Base-by-base conservation (phyloP, 2,329 filamentous ascomycete genomes). In the Arthrinium puccinioides region DNA sequence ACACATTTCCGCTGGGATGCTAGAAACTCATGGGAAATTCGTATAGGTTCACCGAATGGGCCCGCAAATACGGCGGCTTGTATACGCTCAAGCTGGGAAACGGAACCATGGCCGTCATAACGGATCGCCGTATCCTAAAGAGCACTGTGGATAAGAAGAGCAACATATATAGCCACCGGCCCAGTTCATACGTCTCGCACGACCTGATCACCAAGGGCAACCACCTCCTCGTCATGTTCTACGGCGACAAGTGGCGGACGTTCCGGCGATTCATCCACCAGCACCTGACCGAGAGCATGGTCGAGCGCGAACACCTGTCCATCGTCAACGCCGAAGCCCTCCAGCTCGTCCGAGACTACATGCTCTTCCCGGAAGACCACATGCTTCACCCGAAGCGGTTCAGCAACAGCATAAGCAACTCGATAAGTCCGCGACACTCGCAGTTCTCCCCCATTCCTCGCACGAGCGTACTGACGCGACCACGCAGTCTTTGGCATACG, bases 381-480 rank as follows among this genome's bases (percentile, higher is more conserved):
- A 70, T 71, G 65, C 38, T 56, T 21, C 67, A 72, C 44, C 61
- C 68, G 0, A 65, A 66, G 43, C 54, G 71, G 3, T 70, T 61
- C 41, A 67, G 60, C 34, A 73, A 74, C 43, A 70, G 65, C 41
- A 62, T 72, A 36, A 68, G 56, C 19, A 70, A 64, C 54, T 59
- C 53, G 27, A 45, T 67, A 40, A 52, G 44, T 46, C 18, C 15
- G 37, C 30, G 7, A 13, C 14, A 5, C 29, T 24, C 14, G 10
- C 13, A 16, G 9, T 18, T 35, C 21, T 35, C 26, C 16, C 5
- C 13, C 19, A 24, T n/a, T 16, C 14, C 6, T 14, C 4, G 13
- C 10, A 5, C 31, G 13, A 14, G 27, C 24, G 8, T 19, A 31
- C 39, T 41, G 24, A 41, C 33, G 9, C 9, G 16, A 15, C 14